Base-by-base conservation (phyloP, 345 rosid species). In the Gynandropsis gynandra region DNA sequence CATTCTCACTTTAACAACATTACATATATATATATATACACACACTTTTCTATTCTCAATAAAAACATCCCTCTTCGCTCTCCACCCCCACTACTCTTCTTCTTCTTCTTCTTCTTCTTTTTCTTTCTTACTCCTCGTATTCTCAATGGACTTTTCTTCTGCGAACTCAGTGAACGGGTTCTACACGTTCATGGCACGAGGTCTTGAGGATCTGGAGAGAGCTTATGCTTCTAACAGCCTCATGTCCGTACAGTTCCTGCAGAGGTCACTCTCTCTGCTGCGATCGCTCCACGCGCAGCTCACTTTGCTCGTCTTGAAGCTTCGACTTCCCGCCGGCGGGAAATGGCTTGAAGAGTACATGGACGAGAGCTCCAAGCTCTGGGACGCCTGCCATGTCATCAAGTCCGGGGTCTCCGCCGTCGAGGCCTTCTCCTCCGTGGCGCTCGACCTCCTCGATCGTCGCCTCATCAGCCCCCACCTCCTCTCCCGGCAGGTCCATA, bases 261-360 rank as follows among this genome's bases (percentile, higher is more conserved):
- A 92, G 62, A 66, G 89, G 66, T 93, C 71, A 1, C 77, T 92
- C 16, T 76, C 95, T 44, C 74, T 85, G 17, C 85, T 92, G 62
- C 81, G 93, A 51, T 82, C 98, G 10, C 84, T 74, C 60, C 98
- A 92, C 65, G 73, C 93, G 8, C 85, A 81, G 34, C 72, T 92
- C 50, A 88, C 86, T 50, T 67, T 79, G 46, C 83, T 92, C 10
- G 96, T 84, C 53, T 95, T 84, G 48, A 82, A 79, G 43, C 98
- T 92, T 58, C 93, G 80, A 16, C 73, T 92, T 34, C 98, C 98
- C 15, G 93, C 79, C 13, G 98, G 98, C 0, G 98, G 87, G 12
- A 92, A 87, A 74, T 92, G 98, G 98, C 96, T 92, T 0, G 93
- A 92, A 15, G 98, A 92, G 69, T 92, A 87, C 72, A 92, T 92